phyloP scores from a whole-genome alignment of 148 eudicot species.

The Beta vulgaris region DNA sequence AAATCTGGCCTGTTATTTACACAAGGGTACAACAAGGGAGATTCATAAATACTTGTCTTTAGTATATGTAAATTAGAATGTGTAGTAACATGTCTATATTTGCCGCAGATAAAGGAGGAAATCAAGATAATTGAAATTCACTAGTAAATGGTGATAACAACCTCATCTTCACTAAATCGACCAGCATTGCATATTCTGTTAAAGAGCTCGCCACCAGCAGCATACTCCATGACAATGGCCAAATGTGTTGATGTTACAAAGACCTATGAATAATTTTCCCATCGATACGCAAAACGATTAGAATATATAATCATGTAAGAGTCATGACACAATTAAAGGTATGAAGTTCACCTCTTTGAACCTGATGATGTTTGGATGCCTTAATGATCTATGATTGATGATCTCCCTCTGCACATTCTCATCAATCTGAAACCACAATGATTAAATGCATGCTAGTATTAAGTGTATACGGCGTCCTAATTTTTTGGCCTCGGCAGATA shows the following conservation, averaged over 20 bases:
- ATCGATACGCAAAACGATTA: no score
- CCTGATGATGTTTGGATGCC: slow-evolving; percentile 70
- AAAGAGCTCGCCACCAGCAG: slow-evolving; percentile 77
- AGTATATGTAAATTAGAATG: not conserved
- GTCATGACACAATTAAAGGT: not conserved
- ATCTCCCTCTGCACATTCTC: slow-evolving; percentile 81
- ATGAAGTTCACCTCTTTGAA: slow-evolving; percentile 59
- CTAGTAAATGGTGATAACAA: not conserved
- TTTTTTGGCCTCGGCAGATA: no score
- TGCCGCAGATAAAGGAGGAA: not conserved
- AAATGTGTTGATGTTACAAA: slow-evolving; percentile 67
- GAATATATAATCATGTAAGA: not conserved
- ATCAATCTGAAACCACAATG: slow-evolving; percentile 44
- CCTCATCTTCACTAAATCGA: slow-evolving; percentile 76
- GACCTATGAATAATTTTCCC: slow-evolving; percentile 41
- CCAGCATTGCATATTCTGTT: slow-evolving; percentile 63
- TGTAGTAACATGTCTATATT: not conserved
- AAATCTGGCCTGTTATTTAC: slow-evolving; percentile 60
- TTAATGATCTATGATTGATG: slow-evolving; percentile 69
- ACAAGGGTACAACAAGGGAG: not conserved
- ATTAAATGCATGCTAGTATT: no score
- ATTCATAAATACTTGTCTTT: not conserved
- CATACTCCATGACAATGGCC: slow-evolving; percentile 82
- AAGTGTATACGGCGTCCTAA: no score
- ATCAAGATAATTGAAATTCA: not conserved